Conservation (phyloP, 208 protist genomes). For the Trypanosoma platydactyli region DNA sequence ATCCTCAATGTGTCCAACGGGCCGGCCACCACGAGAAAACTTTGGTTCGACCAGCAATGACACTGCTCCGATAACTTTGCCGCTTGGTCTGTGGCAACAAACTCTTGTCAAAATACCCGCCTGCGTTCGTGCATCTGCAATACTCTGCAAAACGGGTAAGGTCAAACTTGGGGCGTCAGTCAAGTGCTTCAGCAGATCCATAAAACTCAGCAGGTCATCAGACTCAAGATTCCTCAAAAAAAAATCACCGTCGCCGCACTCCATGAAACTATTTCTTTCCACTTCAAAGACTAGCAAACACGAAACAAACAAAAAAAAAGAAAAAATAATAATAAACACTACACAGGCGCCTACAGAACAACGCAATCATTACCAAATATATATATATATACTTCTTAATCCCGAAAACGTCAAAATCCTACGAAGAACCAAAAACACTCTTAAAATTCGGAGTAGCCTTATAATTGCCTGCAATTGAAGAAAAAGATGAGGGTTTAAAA, state of each 20-base stretch:
- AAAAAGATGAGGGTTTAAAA: constrained; percentile 47
- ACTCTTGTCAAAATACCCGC: constrained; percentile 64
- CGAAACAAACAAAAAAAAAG: constrained; percentile 17
- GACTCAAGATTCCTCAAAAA: constrained; percentile 25
- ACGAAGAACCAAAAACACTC: constrained; percentile 39
- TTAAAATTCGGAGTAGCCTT: constrained; percentile 34
- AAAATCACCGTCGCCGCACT: constrained; percentile 8
- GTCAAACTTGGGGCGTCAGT: constrained; percentile 31
- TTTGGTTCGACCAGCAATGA: constrained; percentile 85
- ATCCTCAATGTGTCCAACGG: constrained; percentile 86
- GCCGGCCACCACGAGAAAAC: constrained; percentile 61
- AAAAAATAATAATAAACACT: neutral
- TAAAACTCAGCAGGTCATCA: constrained; percentile 29
- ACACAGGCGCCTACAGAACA: neutral
- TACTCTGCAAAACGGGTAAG: constrained; percentile 9
- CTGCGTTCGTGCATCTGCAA: constrained; percentile 31
- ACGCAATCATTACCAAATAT: constrained; percentile 1
- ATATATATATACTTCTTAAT: neutral
- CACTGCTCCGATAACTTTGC: constrained; percentile 55
- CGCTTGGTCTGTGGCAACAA: constrained; percentile 34
- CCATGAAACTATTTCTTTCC: constrained; percentile 25
- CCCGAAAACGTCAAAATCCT: constrained; percentile 13
- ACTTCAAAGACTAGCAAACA: neutral
- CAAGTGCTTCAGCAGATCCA: constrained; percentile 38
- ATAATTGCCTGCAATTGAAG: constrained; percentile 44